These are phyloP conservation scores for Brassica nigra DNA, from an alignment of 345 rosid species.

Conservation along the genomic window DNA sequence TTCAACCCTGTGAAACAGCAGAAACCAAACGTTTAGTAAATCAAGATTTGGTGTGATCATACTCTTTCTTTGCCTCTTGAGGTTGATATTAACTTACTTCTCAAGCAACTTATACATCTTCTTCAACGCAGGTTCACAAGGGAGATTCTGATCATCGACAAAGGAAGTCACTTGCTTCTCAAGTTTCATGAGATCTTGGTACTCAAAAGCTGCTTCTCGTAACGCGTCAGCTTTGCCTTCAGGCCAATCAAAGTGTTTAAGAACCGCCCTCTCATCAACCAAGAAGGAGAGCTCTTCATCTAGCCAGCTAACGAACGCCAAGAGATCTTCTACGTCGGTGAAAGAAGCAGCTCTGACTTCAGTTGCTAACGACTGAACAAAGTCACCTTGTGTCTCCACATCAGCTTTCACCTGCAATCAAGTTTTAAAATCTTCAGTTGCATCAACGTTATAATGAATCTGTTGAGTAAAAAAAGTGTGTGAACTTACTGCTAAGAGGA, in stretches of 20 bases:
- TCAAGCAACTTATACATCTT: constrained; percentile 96
- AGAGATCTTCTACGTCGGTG: constrained; percentile 67
- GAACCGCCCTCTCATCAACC: constrained; percentile 98
- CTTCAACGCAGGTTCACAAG: constrained; percentile 87
- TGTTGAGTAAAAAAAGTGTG: background rate
- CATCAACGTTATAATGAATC: background rate
- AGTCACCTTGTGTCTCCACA: constrained; percentile 98
- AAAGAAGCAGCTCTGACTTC: constrained; percentile 92
- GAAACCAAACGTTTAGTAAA: constrained; percentile 7
- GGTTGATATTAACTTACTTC: constrained; percentile 57
- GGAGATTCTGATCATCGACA: constrained; percentile 75
- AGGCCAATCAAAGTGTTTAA: constrained; percentile 99
- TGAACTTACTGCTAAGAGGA: constrained; percentile 80
- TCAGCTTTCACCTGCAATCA: constrained; percentile 88
- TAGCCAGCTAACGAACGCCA: constrained; percentile 94
- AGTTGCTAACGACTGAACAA: constrained; percentile 85
- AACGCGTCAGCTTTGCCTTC: constrained; percentile 97
- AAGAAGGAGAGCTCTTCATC: constrained; percentile 98
- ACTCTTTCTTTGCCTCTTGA: background rate
- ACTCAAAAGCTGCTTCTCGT: constrained; percentile 96
- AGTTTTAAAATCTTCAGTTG: background rate
- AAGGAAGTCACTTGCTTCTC: constrained; percentile 82
- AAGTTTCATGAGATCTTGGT: constrained; percentile 88
- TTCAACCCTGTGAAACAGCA: constrained; percentile 62
- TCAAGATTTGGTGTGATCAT: background rate